Evolutionary conservation across 2,329 filamentous ascomycete genomes (phyloP).

Genomic region (Cordyceps cateniannulata): DNA sequence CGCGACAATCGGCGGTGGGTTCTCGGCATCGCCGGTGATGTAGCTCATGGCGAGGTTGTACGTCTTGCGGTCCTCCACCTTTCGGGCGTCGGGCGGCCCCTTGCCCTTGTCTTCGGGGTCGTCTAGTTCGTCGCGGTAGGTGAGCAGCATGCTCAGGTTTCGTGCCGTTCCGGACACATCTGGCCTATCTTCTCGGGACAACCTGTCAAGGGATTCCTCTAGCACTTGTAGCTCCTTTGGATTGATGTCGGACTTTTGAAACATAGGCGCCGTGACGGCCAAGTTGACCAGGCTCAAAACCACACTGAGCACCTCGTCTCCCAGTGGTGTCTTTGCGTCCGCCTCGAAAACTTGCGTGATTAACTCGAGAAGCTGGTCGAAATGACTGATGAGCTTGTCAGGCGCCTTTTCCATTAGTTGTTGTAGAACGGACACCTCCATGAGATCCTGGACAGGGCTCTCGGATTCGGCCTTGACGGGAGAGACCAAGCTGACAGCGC

Average conservation of each 20-base stretch:
- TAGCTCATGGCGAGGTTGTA: constrained; percentile 59
- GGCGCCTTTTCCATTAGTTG: constrained; percentile 57
- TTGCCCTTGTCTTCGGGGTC: constrained; percentile 31
- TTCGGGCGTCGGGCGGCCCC: constrained; percentile 35
- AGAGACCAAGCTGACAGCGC: constrained; percentile 22
- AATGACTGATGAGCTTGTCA: constrained; percentile 56
- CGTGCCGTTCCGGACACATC: constrained; percentile 46
- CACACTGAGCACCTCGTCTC: constrained; percentile 44
- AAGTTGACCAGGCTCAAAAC: constrained; percentile 56
- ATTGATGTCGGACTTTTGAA: constrained; percentile 42
- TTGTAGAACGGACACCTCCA: constrained; percentile 57
- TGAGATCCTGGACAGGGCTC: constrained; percentile 39
- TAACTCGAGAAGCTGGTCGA: constrained; percentile 58
- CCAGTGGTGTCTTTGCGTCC: constrained; percentile 33
- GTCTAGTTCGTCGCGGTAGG: constrained; percentile 48
- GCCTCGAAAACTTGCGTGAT: constrained; percentile 52
- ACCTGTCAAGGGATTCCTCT: constrained; percentile 40
- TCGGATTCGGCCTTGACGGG: constrained; percentile 4
- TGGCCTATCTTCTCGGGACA: constrained; percentile 29
- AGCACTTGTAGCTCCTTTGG: constrained; percentile 36
- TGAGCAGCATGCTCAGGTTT: constrained; percentile 50
- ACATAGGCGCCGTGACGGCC: constrained; percentile 51
- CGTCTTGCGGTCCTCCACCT: constrained; percentile 54
- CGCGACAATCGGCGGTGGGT: constrained; percentile 58
- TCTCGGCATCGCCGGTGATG: constrained; percentile 50